phyloP scores from a whole-genome alignment of 2,329 filamentous ascomycete genomes.

The Tolypocladium album region DNA sequence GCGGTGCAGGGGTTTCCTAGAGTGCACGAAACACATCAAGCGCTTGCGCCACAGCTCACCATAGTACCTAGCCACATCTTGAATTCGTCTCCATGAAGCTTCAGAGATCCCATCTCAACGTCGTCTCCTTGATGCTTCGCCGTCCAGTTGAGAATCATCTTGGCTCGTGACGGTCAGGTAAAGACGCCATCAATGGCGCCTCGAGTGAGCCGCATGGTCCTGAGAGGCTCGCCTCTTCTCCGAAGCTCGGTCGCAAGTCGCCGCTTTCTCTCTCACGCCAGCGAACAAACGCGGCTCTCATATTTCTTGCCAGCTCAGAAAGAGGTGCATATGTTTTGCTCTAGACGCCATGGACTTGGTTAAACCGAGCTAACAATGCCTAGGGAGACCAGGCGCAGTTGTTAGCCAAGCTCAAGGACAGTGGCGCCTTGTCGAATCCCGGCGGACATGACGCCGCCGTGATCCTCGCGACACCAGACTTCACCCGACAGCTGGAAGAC shows the following conservation, averaged over 20 bases:
- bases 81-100: neutral
- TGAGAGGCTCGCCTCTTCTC: slow-evolving; percentile 7
- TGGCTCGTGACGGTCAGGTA: neutral
- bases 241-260: neutral
- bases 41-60: slow-evolving; percentile 5
- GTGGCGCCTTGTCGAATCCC: slow-evolving; percentile 16
- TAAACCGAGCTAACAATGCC: neutral
- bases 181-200: slow-evolving; percentile 9
- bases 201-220: slow-evolving; percentile 7
- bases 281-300: slow-evolving; percentile 10
- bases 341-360: neutral
- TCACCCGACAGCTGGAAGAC: slow-evolving; percentile 37
- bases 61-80: slow-evolving; percentile 1
- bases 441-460: slow-evolving; percentile 30
- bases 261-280: slow-evolving; percentile 6
- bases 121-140: neutral
- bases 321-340: neutral
- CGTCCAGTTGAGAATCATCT: neutral
- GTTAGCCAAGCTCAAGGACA: slow-evolving; percentile 10
- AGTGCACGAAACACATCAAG: neutral
- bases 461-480: slow-evolving; percentile 37
- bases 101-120: neutral
- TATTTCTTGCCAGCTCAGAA: slow-evolving; percentile 8
- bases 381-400: slow-evolving; percentile 8
- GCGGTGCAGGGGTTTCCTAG: slow-evolving; percentile 6